Evolutionary conservation across 257 asterid genomes (phyloP).

Genomic region (Gentiana macrophylla): DNA sequence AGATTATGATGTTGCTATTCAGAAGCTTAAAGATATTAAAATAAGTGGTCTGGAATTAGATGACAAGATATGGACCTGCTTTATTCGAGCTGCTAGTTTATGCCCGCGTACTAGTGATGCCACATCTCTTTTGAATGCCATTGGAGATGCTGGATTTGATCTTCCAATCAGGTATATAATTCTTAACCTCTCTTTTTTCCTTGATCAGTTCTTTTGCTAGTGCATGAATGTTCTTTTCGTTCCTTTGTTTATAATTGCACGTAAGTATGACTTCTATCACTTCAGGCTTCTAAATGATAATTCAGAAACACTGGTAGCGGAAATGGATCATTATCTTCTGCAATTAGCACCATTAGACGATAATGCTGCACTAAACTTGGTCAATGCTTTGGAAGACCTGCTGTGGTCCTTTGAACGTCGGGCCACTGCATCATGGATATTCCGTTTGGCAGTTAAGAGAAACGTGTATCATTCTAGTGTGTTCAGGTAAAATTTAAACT

Average conservation of each 20-base stretch:
- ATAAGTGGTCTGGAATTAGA: slow-evolving; percentile 71
- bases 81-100: slow-evolving; percentile 75
- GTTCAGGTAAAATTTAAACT: slow-evolving; percentile 44
- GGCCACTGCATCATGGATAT: slow-evolving; percentile 87
- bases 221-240: slow-evolving; percentile 2
- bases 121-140: slow-evolving; percentile 49
- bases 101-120: slow-evolving; percentile 45
- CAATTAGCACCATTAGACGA: slow-evolving; percentile 58
- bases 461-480: slow-evolving; percentile 53
- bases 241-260: slow-evolving; percentile 14
- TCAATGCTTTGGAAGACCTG: slow-evolving; percentile 85
- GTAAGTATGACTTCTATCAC: slow-evolving; percentile 11
- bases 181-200: slow-evolving; percentile 41
- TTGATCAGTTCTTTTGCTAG: too few relatives aligned
- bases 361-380: slow-evolving; percentile 79
- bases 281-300: slow-evolving; percentile 69
- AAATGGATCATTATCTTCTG: slow-evolving; percentile 58
- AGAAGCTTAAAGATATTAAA: slow-evolving; percentile 66
- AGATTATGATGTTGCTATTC: slow-evolving; percentile 49
- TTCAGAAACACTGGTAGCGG: slow-evolving; percentile 53
- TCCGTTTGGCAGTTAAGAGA: slow-evolving; percentile 84
- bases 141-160: slow-evolving; percentile 66
- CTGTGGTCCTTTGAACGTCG: slow-evolving; percentile 93
- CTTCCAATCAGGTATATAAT: slow-evolving; percentile 60
- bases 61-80: slow-evolving; percentile 88